phyloP scores from a whole-genome alignment of 2,329 filamentous ascomycete genomes.

The Arthrocladium fulminans region DNA sequence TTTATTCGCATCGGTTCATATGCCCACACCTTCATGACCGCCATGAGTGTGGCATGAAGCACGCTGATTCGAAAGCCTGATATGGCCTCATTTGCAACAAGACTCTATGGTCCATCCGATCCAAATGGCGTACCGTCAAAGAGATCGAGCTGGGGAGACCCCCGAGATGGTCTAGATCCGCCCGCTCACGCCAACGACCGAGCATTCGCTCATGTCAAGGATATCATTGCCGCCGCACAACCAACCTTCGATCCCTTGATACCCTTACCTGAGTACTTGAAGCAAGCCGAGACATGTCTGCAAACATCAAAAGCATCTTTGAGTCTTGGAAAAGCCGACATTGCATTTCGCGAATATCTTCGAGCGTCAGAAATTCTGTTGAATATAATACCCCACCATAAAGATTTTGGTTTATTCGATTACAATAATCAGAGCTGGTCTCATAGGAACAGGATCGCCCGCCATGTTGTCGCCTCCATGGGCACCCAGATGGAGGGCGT shows the following conservation, averaged over 20 bases:
- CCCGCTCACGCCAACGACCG: conserved; percentile 12
- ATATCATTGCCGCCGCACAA: conserved; percentile 39
- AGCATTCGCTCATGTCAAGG: conserved; percentile 35
- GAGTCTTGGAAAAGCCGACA: conserved; percentile 58
- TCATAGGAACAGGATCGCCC: conserved; percentile 41
- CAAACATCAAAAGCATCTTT: conserved; percentile 28
- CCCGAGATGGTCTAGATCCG: conserved; percentile 12
- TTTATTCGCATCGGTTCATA: conserved; percentile 4
- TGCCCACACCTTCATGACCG: conserved; percentile 10
- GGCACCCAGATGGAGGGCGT: conserved; percentile 46
- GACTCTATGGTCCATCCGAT: neutral
- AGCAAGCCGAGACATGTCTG: conserved; percentile 33
- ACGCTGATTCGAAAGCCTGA: neutral
- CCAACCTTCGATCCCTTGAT: conserved; percentile 25
- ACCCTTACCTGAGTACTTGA: conserved; percentile 20
- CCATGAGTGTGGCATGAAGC: conserved; percentile 5
- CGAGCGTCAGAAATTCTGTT: conserved; percentile 70
- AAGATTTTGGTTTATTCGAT: conserved; percentile 60
- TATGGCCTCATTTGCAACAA: conserved; percentile 6
- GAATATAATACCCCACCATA: conserved; percentile 66
- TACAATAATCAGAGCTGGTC: conserved; percentile 43
- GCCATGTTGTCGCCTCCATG: conserved; percentile 20
- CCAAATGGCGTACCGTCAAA: neutral
- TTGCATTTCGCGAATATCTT: conserved; percentile 76
- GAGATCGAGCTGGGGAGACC: conserved; percentile 19